These are phyloP conservation scores for Microstroma glucosiphilum DNA, from an alignment of 1,284 basidiomycete species.

Conservation along the genomic window DNA sequence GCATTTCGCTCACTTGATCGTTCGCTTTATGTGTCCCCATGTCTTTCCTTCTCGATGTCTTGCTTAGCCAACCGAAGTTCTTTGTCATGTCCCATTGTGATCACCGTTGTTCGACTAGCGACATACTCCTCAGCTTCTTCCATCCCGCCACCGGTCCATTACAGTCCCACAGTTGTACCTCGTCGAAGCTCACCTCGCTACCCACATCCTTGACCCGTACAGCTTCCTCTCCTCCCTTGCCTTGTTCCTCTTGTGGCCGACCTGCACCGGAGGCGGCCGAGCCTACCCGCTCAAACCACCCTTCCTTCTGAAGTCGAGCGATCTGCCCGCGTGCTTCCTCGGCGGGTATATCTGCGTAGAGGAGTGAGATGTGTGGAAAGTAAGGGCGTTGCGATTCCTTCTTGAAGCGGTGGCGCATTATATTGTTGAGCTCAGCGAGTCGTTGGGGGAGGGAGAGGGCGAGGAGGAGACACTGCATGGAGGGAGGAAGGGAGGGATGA, in stretches of 20 bases:
- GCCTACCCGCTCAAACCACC: neutral
- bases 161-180: slow-evolving; percentile 20
- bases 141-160: slow-evolving; percentile 17
- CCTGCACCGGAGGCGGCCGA: neutral
- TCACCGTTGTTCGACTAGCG: neutral
- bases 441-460: neutral
- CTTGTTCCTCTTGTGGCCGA: slow-evolving; percentile 3
- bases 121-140: slow-evolving; percentile 12
- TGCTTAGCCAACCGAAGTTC: no score
- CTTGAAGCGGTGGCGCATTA: slow-evolving; percentile 6
- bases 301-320: slow-evolving; percentile 8
- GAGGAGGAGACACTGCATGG: slow-evolving; percentile 15
- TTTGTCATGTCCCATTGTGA: no score
- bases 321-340: slow-evolving; percentile 17
- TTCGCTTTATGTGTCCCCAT: no score
- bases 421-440: slow-evolving; percentile 13
- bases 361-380: slow-evolving; percentile 26
- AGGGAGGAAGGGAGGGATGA: no score
- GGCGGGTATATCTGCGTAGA: slow-evolving; percentile 17
- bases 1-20: no score
- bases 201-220: slow-evolving; percentile 2
- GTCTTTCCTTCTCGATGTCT: no score
- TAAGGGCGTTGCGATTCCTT: slow-evolving; percentile 16
- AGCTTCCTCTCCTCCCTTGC: neutral
- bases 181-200: slow-evolving; percentile 5